A percentile compares a stretch with the other conserved stretches of the same genome.
These are phyloP conservation scores for Russula vinacea DNA, from an alignment of 768 basidiomycete genomes.

Conservation along the genomic window DNA sequence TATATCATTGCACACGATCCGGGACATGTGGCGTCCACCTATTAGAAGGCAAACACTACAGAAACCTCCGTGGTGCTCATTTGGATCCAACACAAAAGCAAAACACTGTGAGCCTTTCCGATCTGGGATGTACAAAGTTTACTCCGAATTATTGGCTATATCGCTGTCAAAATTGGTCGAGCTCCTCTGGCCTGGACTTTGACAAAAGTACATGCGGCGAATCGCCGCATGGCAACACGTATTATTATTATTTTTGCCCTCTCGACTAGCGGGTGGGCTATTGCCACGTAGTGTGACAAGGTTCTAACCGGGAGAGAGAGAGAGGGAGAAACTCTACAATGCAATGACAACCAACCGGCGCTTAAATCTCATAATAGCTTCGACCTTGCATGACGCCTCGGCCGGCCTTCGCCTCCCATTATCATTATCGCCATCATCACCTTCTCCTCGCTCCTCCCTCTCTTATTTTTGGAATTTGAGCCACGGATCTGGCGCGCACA, in stretches of 20 bases:
- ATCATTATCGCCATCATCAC: neutral
- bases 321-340: slow-evolving; percentile 13
- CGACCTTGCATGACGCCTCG: slow-evolving; percentile 1
- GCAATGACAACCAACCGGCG: neutral
- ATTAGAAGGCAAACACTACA: neutral
- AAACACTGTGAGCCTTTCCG: neutral
- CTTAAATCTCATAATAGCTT: slow-evolving; percentile 1
- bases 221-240: slow-evolving; percentile 3
- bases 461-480: slow-evolving; percentile 17
- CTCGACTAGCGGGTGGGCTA: slow-evolving; percentile 4
- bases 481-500: slow-evolving; percentile 2
- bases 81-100: neutral
- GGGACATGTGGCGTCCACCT: neutral
- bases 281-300: slow-evolving; percentile 24
- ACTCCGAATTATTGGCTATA: neutral
- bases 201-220: neutral
- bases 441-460: neutral
- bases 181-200: neutral
- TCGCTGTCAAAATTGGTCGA: neutral
- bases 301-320: neutral
- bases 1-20: neutral
- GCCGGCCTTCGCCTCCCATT: slow-evolving; percentile 1
- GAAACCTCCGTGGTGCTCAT: neutral
- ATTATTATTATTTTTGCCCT: slow-evolving; percentile 13
- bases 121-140: neutral